Percentiles rank a stretch among this genome's conserved stretches.
phyloP scores from a whole-genome alignment of 768 basidiomycete genomes.

The Gloeophyllum trabeum region DNA sequence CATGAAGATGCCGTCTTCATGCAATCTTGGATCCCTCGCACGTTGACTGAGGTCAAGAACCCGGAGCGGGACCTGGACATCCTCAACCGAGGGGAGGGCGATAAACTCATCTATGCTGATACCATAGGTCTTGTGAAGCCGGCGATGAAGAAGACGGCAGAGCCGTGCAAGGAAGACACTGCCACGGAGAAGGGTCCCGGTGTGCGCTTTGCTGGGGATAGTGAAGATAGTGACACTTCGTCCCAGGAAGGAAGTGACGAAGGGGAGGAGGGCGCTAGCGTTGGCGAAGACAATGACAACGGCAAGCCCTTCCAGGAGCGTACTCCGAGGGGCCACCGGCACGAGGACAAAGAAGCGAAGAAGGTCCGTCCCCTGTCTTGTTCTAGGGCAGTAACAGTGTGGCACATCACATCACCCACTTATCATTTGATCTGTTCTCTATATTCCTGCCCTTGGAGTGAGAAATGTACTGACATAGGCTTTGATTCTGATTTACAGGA shows the following conservation, averaged over 20 bases:
- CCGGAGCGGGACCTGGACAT: slow-evolving; percentile 86
- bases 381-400: neutral
- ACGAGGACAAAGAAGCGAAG: slow-evolving; percentile 87
- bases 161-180: neutral
- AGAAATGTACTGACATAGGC: slow-evolving; percentile 1
- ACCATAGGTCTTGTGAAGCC: slow-evolving; percentile 69
- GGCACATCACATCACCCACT: neutral
- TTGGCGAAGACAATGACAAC: slow-evolving; percentile 20
- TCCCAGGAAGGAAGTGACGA: neutral
- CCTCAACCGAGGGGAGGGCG: slow-evolving; percentile 57
- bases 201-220: slow-evolving; percentile 6
- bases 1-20: slow-evolving; percentile 88
- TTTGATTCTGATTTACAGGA: slow-evolving; percentile 39
- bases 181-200: neutral
- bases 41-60: slow-evolving; percentile 86
- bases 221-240: slow-evolving; percentile 4
- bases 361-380: slow-evolving; percentile 40
- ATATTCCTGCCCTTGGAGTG: slow-evolving; percentile 1
- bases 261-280: slow-evolving; percentile 16
- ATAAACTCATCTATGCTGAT: slow-evolving; percentile 75
- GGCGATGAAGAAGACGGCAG: slow-evolving; percentile 6
- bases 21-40: slow-evolving; percentile 86
- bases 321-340: slow-evolving; percentile 74
- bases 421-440: neutral
- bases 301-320: slow-evolving; percentile 34